phyloP scores from a whole-genome alignment of 1,139 yeast genomes.

The Chernovozyma aurita region DNA sequence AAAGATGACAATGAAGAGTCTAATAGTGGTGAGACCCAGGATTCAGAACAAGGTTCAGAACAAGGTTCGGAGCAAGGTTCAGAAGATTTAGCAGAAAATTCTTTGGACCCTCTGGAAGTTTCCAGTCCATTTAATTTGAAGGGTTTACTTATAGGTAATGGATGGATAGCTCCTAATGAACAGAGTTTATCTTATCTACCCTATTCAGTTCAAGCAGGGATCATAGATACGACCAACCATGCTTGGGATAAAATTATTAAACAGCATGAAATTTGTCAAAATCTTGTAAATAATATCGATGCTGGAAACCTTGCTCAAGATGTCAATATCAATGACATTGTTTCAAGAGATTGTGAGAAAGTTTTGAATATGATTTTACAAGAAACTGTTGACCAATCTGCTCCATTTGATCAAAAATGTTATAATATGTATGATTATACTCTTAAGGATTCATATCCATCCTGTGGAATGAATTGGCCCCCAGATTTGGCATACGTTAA shows the following conservation, averaged over 20 bases:
- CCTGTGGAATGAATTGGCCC: slow-evolving; percentile 97
- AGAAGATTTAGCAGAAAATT: no score
- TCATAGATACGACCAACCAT: slow-evolving; percentile 42
- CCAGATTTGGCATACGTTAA: slow-evolving; percentile 56
- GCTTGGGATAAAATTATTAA: slow-evolving; percentile 36
- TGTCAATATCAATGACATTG: slow-evolving; percentile 25
- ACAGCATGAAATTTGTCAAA: slow-evolving; percentile 63
- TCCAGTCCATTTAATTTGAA: slow-evolving; percentile 54
- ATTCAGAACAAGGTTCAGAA: no score
- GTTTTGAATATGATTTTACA: slow-evolving; percentile 39
- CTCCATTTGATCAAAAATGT: slow-evolving; percentile 46
- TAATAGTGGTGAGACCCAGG: no score
- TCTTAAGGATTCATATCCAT: slow-evolving; percentile 66
- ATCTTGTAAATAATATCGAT: slow-evolving; percentile 35
- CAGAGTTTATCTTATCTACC: slow-evolving; percentile 85
- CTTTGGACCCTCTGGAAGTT: no score
- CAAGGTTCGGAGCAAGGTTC: no score
- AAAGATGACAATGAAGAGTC: slow-evolving; percentile 10
- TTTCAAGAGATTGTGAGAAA: slow-evolving; percentile 44
- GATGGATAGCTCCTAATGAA: slow-evolving; percentile 89
- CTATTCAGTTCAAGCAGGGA: slow-evolving; percentile 55
- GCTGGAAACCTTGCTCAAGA: slow-evolving; percentile 19
- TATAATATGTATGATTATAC: slow-evolving; percentile 80
- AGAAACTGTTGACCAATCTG: slow-evolving; percentile 25
- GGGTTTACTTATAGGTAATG: slow-evolving; percentile 86